phyloP scores from a whole-genome alignment of 2,329 filamentous ascomycete genomes.

The Leptoxyphium fumago region DNA sequence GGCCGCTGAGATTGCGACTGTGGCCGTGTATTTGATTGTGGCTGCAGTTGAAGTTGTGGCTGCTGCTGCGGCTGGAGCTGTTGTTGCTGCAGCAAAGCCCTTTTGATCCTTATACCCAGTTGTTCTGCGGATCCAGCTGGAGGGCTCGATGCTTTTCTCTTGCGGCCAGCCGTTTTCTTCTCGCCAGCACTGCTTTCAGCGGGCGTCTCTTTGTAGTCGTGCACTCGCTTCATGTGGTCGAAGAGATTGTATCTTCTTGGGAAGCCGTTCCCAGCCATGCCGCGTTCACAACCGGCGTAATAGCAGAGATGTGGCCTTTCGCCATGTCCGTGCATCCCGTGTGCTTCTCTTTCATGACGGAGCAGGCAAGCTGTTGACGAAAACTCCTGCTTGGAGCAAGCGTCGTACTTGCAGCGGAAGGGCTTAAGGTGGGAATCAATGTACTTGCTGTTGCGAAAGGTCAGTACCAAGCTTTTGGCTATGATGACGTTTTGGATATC shows the following conservation, averaged over 20 bases:
- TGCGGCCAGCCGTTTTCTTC: constrained; percentile 12
- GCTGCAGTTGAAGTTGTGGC: not conserved
- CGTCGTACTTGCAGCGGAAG: constrained; percentile 78
- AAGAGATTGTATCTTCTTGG: constrained; percentile 89
- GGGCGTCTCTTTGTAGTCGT: constrained; percentile 38
- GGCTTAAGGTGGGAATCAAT: constrained; percentile 94
- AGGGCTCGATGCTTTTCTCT: constrained; percentile 12
- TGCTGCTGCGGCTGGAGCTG: not conserved
- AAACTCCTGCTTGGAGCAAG: constrained; percentile 76
- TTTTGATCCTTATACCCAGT: constrained; percentile 2
- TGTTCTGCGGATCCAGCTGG: constrained; percentile 9
- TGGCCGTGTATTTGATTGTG: not conserved
- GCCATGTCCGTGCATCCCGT: constrained; percentile 88
- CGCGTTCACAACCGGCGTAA: constrained; percentile 75
- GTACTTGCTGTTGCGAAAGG: constrained; percentile 56
- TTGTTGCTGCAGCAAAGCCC: not conserved
- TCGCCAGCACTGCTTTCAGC: constrained; percentile 3
- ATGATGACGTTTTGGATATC: constrained; percentile 3
- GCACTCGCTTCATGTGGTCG: constrained; percentile 94
- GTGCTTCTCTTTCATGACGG: constrained; percentile 87
- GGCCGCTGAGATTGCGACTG: not conserved
- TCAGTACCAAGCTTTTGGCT: constrained; percentile 2
- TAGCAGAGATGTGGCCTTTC: constrained; percentile 84
- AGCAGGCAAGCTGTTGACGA: constrained; percentile 91
- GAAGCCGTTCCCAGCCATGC: constrained; percentile 71